Conservation (phyloP, 148 eudicot species). For the Rhododendron ovatum region DNA sequence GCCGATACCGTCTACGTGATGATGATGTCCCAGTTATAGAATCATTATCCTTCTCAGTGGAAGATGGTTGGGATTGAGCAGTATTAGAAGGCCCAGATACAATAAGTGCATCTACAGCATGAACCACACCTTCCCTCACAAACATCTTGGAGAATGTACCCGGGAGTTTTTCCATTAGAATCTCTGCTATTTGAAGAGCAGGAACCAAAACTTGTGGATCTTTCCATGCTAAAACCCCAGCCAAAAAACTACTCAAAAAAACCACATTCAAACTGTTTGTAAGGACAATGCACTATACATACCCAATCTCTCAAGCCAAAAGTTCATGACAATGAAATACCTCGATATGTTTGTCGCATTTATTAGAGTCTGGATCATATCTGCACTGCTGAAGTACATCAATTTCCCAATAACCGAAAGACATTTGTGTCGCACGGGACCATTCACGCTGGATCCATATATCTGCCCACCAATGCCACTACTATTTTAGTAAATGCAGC, state of each 20-base stretch:
- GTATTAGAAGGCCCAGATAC: conserved; percentile 36
- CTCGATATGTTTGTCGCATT: conserved; percentile 76
- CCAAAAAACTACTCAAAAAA: conserved; percentile 59
- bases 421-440: conserved; percentile 96
- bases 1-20: conserved; percentile 78
- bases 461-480: conserved; percentile 41
- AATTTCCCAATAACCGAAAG: conserved; percentile 91
- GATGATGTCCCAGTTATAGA: conserved; percentile 61
- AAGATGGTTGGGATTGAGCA: conserved; percentile 37
- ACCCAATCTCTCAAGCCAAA: not conserved
- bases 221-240: conserved; percentile 98
- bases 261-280: not conserved
- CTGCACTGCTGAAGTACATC: conserved; percentile 90
- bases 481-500: conserved; percentile 3
- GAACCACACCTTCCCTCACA: conserved; percentile 95
- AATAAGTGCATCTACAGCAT: conserved; percentile 84
- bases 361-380: conserved; percentile 72
- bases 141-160: conserved; percentile 87
- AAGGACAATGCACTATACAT: not conserved
- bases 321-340: conserved; percentile 25
- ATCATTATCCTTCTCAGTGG: conserved; percentile 65
- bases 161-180: conserved; percentile 94
- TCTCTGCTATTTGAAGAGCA: conserved; percentile 94
- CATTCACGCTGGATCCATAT: conserved; percentile 96
- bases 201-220: conserved; percentile 96